Evolutionary conservation across 2,329 filamentous ascomycete species (phyloP), one percentile per base, ranked within the genome.

Genomic region (Fusarium sp.): DNA sequence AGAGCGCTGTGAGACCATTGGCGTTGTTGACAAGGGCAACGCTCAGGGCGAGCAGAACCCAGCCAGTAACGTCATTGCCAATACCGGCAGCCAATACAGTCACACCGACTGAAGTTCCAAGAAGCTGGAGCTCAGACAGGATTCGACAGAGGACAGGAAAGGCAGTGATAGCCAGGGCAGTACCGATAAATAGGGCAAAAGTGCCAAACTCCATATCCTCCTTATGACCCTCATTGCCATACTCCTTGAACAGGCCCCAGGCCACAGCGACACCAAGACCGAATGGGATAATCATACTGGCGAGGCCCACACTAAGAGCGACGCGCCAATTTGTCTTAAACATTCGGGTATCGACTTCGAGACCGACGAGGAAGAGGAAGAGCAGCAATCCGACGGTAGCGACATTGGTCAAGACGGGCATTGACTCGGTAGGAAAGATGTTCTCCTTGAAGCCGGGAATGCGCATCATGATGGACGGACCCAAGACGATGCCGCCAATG

Each of bases 81-180:
- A 97, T 93, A 56, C 95, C 95, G 6, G 94, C 94, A 3, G 94
- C 93, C 8, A 97, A 85, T 2, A 94, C 92, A 36, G 96, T 96
- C 34, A 97, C 88, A 75, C 94, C 94, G 5, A 97, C 94, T 0
- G 90, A 87, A 2, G 93, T 96, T 59, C 87, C 83, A 4, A 98
- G 88, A 54, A 98, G 84, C 74, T 97, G 96, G 58, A 98, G 83
- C 79, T 97, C 94, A 0, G 93, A 95, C 70, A 98, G 82, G 71
- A 98, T 98, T 78, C 95, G 92, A 76, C 95, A 97, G 11, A 98
- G 87, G 0, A 98, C 95, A 0, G 95, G 95, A 74, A 98, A 90
- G 8, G 88, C 93, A 1, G 95, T 97, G 73, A 98, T 98, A 27
- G 93, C 92, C 79, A 97, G 90, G 0, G 95, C 95, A 58, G 97